Evolutionary conservation across 192 early-diverging fungal species (phyloP).

Genomic region (Coemansia asiatica): DNA sequence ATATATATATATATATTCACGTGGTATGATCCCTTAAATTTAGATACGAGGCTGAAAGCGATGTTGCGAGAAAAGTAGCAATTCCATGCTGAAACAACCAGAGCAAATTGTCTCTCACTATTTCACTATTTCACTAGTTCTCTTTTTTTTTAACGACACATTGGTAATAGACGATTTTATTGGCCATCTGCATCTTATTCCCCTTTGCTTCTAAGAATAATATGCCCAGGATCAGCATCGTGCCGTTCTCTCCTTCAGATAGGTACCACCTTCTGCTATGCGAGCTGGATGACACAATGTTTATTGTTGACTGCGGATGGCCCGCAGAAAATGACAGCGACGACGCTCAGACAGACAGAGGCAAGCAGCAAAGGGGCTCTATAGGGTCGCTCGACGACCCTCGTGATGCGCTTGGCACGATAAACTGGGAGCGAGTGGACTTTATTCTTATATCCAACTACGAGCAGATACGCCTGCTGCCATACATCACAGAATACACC

Average conservation of each 20-base stretch:
- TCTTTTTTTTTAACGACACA: background rate
- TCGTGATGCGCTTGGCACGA: slow-evolving; percentile 44
- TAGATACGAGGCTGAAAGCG: background rate
- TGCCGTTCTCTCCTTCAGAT: slow-evolving; percentile 49
- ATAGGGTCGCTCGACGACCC: slow-evolving; percentile 17
- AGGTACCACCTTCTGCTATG: slow-evolving; percentile 47
- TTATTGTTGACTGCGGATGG: slow-evolving; percentile 56
- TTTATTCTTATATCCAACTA: slow-evolving; percentile 74
- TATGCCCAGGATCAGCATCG: slow-evolving; percentile 53
- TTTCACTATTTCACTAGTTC: too few species aligned
- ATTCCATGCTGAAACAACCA: background rate
- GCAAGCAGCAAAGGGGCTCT: slow-evolving; percentile 13
- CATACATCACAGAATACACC: slow-evolving; percentile 80
- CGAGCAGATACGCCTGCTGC: slow-evolving; percentile 73
- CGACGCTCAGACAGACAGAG: slow-evolving; percentile 5
- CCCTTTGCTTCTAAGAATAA: background rate
- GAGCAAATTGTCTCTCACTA: background rate
- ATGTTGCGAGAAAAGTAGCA: background rate
- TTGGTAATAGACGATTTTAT: background rate
- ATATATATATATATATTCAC: too few species aligned
- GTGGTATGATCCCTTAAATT: slow-evolving; percentile 7
- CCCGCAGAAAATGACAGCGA: slow-evolving; percentile 15
- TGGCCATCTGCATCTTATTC: background rate
- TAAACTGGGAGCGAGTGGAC: slow-evolving; percentile 71
- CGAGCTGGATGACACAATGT: slow-evolving; percentile 55